Conservation (phyloP, 2,329 filamentous ascomycete species). For the Blastomyces emzantsi region DNA sequence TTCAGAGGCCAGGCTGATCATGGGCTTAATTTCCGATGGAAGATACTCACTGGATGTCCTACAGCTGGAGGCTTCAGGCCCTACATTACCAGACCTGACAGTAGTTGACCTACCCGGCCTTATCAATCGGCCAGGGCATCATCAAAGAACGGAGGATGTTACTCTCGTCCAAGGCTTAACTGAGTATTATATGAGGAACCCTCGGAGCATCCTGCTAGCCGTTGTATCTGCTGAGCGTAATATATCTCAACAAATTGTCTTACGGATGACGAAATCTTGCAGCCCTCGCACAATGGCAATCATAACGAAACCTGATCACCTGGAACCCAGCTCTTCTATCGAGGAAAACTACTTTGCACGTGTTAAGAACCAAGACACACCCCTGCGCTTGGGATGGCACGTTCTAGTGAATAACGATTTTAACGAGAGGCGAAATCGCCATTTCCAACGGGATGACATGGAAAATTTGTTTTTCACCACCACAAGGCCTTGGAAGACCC, state of each 20-base stretch:
- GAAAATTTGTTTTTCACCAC: constrained; percentile 29
- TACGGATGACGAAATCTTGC: constrained; percentile 29
- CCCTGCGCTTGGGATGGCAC: constrained; percentile 43
- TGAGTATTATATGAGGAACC: constrained; percentile 33
- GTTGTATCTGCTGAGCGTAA: constrained; percentile 40
- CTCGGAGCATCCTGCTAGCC: constrained; percentile 40
- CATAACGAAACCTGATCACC: constrained; percentile 41
- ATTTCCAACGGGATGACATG: constrained; percentile 24
- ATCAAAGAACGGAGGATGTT: constrained; percentile 47
- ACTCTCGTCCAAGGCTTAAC: constrained; percentile 44
- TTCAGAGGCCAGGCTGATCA: constrained; percentile 19
- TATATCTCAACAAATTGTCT: constrained; percentile 34
- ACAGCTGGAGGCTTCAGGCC: constrained; percentile 51
- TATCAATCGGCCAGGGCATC: constrained; percentile 45
- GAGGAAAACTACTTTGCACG: constrained; percentile 31
- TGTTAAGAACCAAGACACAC: constrained; percentile 34
- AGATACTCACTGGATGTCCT: constrained; percentile 41
- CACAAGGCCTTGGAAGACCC: constrained; percentile 20
- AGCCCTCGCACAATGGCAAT: constrained; percentile 36
- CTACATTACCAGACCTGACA: constrained; percentile 51
- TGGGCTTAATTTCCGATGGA: constrained; percentile 19
- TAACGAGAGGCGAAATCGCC: constrained; percentile 24
- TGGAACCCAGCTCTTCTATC: constrained; percentile 28
- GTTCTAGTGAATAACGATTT: constrained; percentile 39
- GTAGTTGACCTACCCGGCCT: constrained; percentile 55